phyloP scores from a whole-genome alignment of 1,139 yeast genomes.

The Candida glucosophila region DNA sequence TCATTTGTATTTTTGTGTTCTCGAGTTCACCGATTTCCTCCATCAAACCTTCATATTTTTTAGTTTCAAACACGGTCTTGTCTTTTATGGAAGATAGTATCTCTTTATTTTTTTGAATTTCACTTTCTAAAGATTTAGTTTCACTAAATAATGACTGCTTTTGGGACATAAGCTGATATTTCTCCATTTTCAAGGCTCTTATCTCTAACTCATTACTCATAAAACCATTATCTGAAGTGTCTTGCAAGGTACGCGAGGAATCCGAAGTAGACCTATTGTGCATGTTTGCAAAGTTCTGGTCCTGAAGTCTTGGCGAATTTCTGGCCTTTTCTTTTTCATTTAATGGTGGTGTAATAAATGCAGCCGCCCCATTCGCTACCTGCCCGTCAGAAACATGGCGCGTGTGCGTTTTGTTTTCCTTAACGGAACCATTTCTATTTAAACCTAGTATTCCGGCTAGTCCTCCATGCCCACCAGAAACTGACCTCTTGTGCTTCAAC shows the following conservation, averaged over 20 bases:
- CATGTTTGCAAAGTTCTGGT: too few relatives aligned
- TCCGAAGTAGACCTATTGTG: too few relatives aligned
- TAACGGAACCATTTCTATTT: conserved; percentile 19
- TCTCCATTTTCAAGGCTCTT: conserved; percentile 30
- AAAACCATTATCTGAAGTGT: too few relatives aligned
- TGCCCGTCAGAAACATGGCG: conserved; percentile 39
- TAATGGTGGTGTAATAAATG: conserved; percentile 40
- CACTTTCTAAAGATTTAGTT: conserved; percentile 19
- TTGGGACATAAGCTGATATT: conserved; percentile 28
- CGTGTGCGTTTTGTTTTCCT: conserved; percentile 18
- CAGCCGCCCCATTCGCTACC: conserved; percentile 20
- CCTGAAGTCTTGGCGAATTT: too few relatives aligned
- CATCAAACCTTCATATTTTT: conserved; percentile 16
- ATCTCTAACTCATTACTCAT: conserved; percentile 25
- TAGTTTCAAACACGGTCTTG: conserved; percentile 15
- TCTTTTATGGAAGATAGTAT: conserved; percentile 18
- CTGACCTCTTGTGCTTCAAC: conserved; percentile 34
- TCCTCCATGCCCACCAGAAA: conserved; percentile 28
- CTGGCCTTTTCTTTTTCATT: too few relatives aligned
- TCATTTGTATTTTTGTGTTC: conserved; percentile 15
- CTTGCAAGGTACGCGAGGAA: too few relatives aligned
- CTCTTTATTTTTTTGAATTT: conserved; percentile 19
- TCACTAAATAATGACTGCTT: conserved; percentile 20
- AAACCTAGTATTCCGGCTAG: conserved; percentile 23
- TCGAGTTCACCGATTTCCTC: conserved; percentile 24